phyloP scores from a whole-genome alignment of 1,284 basidiomycete genomes.

The Ustilago sp. region DNA sequence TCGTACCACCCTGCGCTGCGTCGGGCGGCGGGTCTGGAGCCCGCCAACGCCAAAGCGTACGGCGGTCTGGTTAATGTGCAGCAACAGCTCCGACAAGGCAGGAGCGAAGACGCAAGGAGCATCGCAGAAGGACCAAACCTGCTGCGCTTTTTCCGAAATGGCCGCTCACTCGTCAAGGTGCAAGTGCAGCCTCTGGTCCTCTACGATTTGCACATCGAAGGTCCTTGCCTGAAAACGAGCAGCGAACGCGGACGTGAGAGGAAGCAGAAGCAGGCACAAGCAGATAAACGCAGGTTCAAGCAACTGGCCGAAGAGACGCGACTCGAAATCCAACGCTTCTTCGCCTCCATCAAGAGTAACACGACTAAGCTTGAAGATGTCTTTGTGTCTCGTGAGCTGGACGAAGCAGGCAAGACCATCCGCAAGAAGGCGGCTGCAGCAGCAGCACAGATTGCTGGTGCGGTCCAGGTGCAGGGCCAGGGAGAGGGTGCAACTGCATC shows the following conservation, averaged over 20 bases:
- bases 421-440: slow-evolving; percentile 21
- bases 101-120: slow-evolving; percentile 43
- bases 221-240: slow-evolving; percentile 47
- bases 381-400: slow-evolving; percentile 60
- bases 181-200: slow-evolving; percentile 49
- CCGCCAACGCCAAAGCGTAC: slow-evolving; percentile 30
- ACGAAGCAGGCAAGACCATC: slow-evolving; percentile 58
- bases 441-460: background rate
- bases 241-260: slow-evolving; percentile 28
- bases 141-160: slow-evolving; percentile 55
- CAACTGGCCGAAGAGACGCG: slow-evolving; percentile 45
- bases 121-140: slow-evolving; percentile 43
- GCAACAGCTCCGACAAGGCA: slow-evolving; percentile 44
- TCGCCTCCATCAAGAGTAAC: slow-evolving; percentile 52
- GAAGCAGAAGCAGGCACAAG: slow-evolving; percentile 30
- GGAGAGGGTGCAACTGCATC: background rate
- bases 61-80: slow-evolving; percentile 41
- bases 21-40: slow-evolving; percentile 41
- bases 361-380: slow-evolving; percentile 52
- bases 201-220: slow-evolving; percentile 56
- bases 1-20: slow-evolving; percentile 56
- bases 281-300: slow-evolving; percentile 29
- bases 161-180: slow-evolving; percentile 56
- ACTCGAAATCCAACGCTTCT: slow-evolving; percentile 63
- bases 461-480: background rate